These are phyloP conservation scores for Violaceomyces palustris DNA, from an alignment of 1,284 basidiomycete genomes.

Conservation along the genomic window DNA sequence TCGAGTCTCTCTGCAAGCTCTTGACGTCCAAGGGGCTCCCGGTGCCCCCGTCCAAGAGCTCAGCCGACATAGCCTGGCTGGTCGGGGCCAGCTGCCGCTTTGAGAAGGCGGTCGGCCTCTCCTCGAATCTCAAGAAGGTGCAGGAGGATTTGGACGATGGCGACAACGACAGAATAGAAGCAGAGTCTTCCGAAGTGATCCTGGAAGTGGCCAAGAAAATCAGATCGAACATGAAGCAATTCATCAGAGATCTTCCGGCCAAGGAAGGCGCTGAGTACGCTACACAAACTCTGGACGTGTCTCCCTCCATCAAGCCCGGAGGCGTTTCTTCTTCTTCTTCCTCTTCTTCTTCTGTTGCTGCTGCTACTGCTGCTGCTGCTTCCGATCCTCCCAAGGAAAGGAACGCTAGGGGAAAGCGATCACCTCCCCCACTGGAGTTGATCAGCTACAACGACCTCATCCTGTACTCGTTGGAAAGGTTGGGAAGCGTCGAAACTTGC, in stretches of 20 bases:
- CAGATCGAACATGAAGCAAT: slow-evolving; percentile 13
- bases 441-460: slow-evolving; percentile 27
- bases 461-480: slow-evolving; percentile 14
- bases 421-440: slow-evolving; percentile 7
- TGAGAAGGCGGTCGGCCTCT: slow-evolving; percentile 7
- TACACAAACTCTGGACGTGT: background rate
- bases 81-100: slow-evolving; percentile 23
- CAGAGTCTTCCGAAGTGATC: too few relatives aligned
- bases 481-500: slow-evolving; percentile 14
- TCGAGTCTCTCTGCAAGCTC: slow-evolving; percentile 16
- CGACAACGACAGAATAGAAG: too few relatives aligned
- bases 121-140: background rate
- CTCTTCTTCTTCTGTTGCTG: background rate
- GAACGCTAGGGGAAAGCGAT: background rate
- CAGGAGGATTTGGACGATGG: too few relatives aligned
- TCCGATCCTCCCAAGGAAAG: background rate
- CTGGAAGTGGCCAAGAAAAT: slow-evolving; percentile 5
- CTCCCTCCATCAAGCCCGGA: background rate
- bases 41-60: slow-evolving; percentile 4
- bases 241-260: slow-evolving; percentile 15
- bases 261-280: slow-evolving; percentile 1
- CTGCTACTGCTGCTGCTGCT: background rate
- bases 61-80: slow-evolving; percentile 20
- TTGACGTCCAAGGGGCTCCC: slow-evolving; percentile 9
- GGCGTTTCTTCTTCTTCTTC: too few relatives aligned